Conservation (phyloP, 257 asterid species). For the Penstemon eatonii region DNA sequence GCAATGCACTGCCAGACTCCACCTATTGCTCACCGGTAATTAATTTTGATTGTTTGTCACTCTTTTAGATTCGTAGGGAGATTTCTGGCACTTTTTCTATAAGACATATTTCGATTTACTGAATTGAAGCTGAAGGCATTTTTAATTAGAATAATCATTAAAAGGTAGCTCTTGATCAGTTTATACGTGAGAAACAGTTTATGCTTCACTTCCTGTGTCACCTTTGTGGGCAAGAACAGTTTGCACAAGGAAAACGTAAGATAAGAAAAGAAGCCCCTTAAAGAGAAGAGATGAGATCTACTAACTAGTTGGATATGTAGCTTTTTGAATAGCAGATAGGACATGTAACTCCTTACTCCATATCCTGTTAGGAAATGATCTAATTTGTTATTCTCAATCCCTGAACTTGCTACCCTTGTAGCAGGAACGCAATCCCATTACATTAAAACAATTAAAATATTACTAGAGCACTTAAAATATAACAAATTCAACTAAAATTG, state of each 20-base stretch:
- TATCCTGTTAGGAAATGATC: no score
- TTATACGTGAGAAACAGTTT: slow-evolving; percentile 5
- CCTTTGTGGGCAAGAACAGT: background rate
- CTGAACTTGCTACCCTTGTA: background rate
- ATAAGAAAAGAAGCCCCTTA: background rate
- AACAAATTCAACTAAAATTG: no score
- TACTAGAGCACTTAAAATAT: no score
- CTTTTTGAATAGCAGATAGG: background rate
- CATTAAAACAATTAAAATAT: no score
- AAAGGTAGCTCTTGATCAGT: background rate
- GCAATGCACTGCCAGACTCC: slow-evolving; percentile 94
- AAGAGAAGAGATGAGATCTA: background rate
- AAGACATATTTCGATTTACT: background rate
- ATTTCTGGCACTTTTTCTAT: background rate
- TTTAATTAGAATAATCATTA: background rate
- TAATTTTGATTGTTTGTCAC: slow-evolving; percentile 18
- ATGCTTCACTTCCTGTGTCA: background rate
- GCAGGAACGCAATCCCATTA: background rate
- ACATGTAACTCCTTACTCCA: background rate
- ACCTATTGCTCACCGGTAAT: slow-evolving; percentile 94
- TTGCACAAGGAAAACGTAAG: background rate
- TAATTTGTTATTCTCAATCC: no score
- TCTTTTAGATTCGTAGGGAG: slow-evolving; percentile 1
- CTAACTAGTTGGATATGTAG: background rate
- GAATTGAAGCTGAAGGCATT: slow-evolving; percentile 3